Evolutionary conservation across 306 rosid species (phyloP).

Genomic region (Prunus davidiana): DNA sequence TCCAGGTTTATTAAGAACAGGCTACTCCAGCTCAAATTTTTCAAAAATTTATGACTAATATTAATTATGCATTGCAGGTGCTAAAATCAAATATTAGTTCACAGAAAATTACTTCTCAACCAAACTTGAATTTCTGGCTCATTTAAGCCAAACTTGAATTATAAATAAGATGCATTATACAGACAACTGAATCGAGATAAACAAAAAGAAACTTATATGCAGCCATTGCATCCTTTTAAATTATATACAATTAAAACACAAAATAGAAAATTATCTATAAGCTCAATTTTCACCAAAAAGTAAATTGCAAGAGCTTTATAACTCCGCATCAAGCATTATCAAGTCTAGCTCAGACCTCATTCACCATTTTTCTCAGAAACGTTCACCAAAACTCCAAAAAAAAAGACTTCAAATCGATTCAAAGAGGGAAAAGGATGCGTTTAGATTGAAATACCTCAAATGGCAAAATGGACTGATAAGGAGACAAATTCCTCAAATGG

Average conservation of each 20-base stretch:
- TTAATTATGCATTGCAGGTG: neutral
- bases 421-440: neutral
- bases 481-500: constrained; percentile 76
- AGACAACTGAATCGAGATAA: neutral
- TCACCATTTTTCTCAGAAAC: neutral
- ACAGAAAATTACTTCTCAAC: neutral
- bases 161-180: neutral
- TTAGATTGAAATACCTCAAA: constrained; percentile 59
- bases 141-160: neutral
- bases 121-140: neutral
- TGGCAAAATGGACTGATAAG: constrained; percentile 92
- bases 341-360: neutral
- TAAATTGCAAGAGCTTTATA: neutral
- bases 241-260: too few species aligned
- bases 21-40: neutral
- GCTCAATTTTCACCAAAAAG: neutral
- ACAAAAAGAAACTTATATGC: neutral
- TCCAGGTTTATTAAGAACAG: neutral
- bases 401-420: neutral
- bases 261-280: neutral
- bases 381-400: neutral
- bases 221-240: too few species aligned
- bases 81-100: neutral
- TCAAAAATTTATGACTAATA: neutral
- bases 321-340: neutral